Evolutionary conservation across 2,329 filamentous ascomycete species (phyloP).

Genomic region (Triangularia setosa): DNA sequence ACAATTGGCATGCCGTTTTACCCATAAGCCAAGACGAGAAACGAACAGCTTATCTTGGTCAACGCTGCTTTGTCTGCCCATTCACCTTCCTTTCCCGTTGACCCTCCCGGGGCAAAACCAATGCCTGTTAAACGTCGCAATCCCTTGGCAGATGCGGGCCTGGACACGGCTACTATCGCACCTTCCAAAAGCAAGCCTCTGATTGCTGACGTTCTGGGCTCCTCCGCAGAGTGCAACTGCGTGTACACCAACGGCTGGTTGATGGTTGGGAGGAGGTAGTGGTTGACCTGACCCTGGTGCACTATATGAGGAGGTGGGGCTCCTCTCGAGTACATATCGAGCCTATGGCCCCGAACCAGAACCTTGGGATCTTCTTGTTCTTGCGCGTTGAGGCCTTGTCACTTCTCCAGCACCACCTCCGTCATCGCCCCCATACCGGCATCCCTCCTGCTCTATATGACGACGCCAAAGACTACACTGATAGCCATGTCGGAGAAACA

Average conservation of each 20-base stretch:
- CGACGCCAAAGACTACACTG: neutral
- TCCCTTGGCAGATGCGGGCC: neutral
- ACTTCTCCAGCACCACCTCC: neutral
- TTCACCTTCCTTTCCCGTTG: conserved; percentile 9
- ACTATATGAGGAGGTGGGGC: conserved; percentile 3
- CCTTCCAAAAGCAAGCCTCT: neutral
- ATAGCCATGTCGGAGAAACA: conserved; percentile 5
- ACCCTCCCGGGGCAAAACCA: neutral
- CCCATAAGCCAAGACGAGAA: conserved; percentile 2
- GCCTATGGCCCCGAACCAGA: neutral
- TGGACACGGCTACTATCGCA: neutral
- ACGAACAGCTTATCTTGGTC: conserved; percentile 8
- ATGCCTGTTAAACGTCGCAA: neutral
- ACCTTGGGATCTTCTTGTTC: conserved; percentile 1
- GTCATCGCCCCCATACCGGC: neutral
- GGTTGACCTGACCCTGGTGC: neutral
- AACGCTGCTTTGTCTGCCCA: neutral
- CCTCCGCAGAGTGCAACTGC: neutral
- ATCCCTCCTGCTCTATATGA: neutral
- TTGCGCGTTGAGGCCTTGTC: neutral
- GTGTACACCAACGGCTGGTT: neutral
- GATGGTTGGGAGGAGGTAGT: neutral
- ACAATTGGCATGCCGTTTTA: conserved; percentile 5
- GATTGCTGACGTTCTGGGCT: conserved; percentile 1
- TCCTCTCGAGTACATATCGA: neutral